Conservation (phyloP, 805 yeast species). For the Metschnikowia chrysomelidarum region DNA sequence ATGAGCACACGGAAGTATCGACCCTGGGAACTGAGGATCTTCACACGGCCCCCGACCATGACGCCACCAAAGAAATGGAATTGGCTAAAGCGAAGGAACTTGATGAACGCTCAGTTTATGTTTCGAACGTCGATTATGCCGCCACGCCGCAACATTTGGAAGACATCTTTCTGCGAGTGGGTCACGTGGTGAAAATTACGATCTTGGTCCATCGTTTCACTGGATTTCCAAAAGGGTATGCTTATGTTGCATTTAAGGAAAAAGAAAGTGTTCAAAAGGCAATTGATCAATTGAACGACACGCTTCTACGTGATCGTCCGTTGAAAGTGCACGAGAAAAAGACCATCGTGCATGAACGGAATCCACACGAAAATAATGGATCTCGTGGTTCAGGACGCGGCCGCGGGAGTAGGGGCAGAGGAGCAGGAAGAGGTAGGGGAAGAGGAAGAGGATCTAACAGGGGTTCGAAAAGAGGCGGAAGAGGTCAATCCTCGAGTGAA, state of each 20-base stretch:
- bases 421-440: constrained; percentile 21
- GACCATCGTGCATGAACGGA: constrained; percentile 35
- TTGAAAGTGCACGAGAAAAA: constrained; percentile 50
- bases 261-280: constrained; percentile 46
- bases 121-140: constrained; percentile 49
- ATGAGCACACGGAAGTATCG: too few species aligned
- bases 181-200: constrained; percentile 51
- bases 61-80: background rate
- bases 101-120: constrained; percentile 53
- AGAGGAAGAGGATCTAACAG: constrained; percentile 24
- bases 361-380: background rate
- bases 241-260: constrained; percentile 56
- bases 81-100: constrained; percentile 29
- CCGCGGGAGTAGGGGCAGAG: constrained; percentile 33
- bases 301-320: constrained; percentile 44
- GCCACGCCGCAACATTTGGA: constrained; percentile 53
- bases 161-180: constrained; percentile 42
- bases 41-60: too few species aligned
- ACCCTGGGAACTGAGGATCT: too few species aligned
- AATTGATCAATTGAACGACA: constrained; percentile 39
- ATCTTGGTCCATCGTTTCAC: constrained; percentile 45
- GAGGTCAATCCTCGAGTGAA: background rate
- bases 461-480: constrained; percentile 32
- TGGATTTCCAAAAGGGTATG: constrained; percentile 56
- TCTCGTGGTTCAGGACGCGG: background rate